Evolutionary conservation across 2,329 filamentous ascomycete species (phyloP).

Genomic region (Fusarium buharicum): DNA sequence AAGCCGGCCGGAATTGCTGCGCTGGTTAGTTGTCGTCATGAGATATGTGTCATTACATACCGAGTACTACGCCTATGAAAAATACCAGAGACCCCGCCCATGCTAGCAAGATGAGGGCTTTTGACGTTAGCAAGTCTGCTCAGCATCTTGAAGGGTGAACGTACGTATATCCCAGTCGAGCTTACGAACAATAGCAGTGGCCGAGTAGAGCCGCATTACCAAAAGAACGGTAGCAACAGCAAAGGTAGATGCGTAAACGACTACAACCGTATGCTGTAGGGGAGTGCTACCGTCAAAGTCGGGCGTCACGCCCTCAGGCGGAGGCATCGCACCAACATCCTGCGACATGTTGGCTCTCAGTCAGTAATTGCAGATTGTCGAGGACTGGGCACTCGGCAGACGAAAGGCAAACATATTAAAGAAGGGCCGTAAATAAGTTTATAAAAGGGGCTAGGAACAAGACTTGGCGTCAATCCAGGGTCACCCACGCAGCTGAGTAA

Average conservation of each 20-base stretch:
- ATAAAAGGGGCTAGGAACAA: too few relatives aligned
- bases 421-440: too few relatives aligned
- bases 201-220: not conserved
- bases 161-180: slow-evolving; percentile 9
- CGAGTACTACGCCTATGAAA: slow-evolving; percentile 1
- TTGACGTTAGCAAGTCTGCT: too few relatives aligned
- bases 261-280: not conserved
- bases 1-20: slow-evolving; percentile 6
- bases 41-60: not conserved
- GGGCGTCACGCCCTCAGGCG: slow-evolving; percentile 1
- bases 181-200: not conserved
- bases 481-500: too few relatives aligned
- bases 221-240: not conserved
- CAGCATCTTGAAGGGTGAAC: not conserved
- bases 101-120: slow-evolving; percentile 2
- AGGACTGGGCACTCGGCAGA: too few relatives aligned
- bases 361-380: too few relatives aligned
- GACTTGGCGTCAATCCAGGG: too few relatives aligned
- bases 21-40: not conserved
- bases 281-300: not conserved
- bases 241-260: not conserved
- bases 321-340: slow-evolving; percentile 4
- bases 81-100: slow-evolving; percentile 7
- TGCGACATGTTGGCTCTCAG: too few relatives aligned
- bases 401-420: too few relatives aligned